Percentiles rank a stretch among this genome's conserved stretches.
These are phyloP conservation scores for Pseudoturritis turrita DNA, from an alignment of 345 rosid species.

Conservation along the genomic window DNA sequence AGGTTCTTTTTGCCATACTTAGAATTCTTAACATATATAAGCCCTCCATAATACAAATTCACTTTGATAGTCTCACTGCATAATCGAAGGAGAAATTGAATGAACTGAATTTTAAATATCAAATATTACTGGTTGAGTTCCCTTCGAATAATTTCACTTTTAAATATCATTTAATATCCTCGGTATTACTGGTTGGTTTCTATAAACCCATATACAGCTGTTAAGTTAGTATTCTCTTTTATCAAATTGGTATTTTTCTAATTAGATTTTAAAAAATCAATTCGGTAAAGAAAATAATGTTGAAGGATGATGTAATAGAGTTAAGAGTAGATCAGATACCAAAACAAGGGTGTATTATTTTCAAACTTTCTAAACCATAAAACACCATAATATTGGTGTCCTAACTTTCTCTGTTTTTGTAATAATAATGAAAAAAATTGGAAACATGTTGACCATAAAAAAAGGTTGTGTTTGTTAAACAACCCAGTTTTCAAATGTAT, in stretches of 20 bases:
- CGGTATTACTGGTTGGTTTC: too few relatives aligned
- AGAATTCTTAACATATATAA: too few relatives aligned
- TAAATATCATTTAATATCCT: too few relatives aligned
- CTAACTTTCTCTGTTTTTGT: constrained; percentile 22
- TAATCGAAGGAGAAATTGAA: too few relatives aligned
- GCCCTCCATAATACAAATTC: too few relatives aligned
- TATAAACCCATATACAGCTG: too few relatives aligned
- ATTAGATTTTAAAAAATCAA: not conserved
- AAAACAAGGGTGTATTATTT: not conserved
- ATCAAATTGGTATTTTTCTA: not conserved
- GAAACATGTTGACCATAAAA: constrained; percentile 20
- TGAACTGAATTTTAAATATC: too few relatives aligned
- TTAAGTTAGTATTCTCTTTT: too few relatives aligned
- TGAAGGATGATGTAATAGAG: not conserved
- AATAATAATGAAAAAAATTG: not conserved
- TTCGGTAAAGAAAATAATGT: not conserved
- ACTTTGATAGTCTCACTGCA: too few relatives aligned
- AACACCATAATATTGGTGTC: constrained; percentile 27
- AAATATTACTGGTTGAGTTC: too few relatives aligned
- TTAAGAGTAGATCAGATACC: not conserved
- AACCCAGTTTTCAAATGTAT: constrained; percentile 18
- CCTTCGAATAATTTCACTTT: too few relatives aligned
- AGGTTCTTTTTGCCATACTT: too few relatives aligned
- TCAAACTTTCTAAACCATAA: constrained; percentile 22
- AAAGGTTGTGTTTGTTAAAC: constrained; percentile 25